These are phyloP conservation scores for Camelina neglecta DNA, from an alignment of 345 rosid species.

Conservation along the genomic window DNA sequence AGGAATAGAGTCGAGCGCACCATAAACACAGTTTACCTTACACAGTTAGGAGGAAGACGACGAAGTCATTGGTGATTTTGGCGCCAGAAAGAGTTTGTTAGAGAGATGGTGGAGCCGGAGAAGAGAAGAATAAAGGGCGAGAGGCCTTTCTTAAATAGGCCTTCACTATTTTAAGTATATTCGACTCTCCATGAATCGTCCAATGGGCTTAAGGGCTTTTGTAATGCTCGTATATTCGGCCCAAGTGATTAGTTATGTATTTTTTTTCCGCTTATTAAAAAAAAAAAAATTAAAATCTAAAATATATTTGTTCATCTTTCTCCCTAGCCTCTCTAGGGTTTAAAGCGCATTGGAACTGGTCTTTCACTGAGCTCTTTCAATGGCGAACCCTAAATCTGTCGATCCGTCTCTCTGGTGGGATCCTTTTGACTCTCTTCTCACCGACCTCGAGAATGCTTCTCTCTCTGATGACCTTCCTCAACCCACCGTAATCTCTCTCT, in stretches of 20 bases:
- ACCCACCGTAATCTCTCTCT: conserved; percentile 50
- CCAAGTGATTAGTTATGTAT: neutral
- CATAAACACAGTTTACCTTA: too few relatives aligned
- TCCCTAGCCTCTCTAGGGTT: conserved; percentile 51
- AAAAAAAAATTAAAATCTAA: neutral
- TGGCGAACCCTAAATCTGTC: conserved; percentile 62
- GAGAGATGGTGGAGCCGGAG: too few relatives aligned
- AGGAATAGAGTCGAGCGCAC: too few relatives aligned
- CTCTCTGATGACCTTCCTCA: conserved; percentile 63
- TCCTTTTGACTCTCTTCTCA: conserved; percentile 67
- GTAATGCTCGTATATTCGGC: too few relatives aligned
- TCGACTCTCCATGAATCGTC: too few relatives aligned
- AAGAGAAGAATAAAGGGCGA: too few relatives aligned
- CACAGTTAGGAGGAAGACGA: too few relatives aligned
- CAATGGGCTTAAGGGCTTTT: too few relatives aligned
- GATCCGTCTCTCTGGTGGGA: conserved; percentile 88
- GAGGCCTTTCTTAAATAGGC: too few relatives aligned
- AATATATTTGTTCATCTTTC: neutral
- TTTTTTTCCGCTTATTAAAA: neutral
- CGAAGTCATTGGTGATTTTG: too few relatives aligned
- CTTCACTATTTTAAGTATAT: too few relatives aligned
- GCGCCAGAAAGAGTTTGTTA: too few relatives aligned
- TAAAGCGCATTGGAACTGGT: conserved; percentile 28
- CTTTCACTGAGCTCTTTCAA: conserved; percentile 33
- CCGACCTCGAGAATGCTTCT: conserved; percentile 67